These are phyloP conservation scores for Typha latifolia DNA, from an alignment of 176 grass and related monocot species.

Conservation along the genomic window DNA sequence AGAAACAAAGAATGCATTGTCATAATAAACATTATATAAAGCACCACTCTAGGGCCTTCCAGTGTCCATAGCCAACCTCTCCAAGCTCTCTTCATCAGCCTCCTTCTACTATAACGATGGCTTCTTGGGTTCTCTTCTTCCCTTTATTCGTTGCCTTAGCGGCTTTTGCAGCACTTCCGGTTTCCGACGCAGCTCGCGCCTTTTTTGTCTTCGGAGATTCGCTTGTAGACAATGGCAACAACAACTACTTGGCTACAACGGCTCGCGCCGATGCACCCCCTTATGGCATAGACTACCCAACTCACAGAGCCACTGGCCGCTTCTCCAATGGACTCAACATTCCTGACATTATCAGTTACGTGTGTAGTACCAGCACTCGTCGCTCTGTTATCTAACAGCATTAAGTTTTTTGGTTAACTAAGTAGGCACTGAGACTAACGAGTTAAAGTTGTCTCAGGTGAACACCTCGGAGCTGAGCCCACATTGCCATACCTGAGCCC, in stretches of 20 bases:
- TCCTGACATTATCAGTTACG: slow-evolving; percentile 47
- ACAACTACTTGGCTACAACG: slow-evolving; percentile 43
- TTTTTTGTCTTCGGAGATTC: slow-evolving; percentile 65
- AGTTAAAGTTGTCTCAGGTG: slow-evolving; percentile 29
- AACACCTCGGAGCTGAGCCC: slow-evolving; percentile 52
- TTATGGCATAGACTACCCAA: slow-evolving; percentile 43
- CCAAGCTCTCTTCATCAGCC: background rate
- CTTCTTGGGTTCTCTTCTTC: background rate
- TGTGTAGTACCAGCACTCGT: too few relatives aligned
- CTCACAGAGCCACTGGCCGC: slow-evolving; percentile 36
- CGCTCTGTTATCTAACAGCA: too few relatives aligned
- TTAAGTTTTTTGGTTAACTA: too few relatives aligned
- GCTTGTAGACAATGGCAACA: slow-evolving; percentile 59
- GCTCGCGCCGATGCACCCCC: slow-evolving; percentile 49
- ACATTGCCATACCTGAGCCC: slow-evolving; percentile 77
- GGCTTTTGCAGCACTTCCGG: background rate
- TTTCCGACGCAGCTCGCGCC: slow-evolving; percentile 11
- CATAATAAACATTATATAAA: background rate
- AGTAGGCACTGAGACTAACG: background rate
- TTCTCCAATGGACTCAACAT: slow-evolving; percentile 58
- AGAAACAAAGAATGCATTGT: background rate
- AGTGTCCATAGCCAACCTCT: background rate
- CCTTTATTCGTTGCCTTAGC: background rate
- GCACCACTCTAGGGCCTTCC: background rate
- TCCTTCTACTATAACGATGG: background rate